Conservation (phyloP, 2,329 filamentous ascomycete genomes). For the Ophiostoma quercus region DNA sequence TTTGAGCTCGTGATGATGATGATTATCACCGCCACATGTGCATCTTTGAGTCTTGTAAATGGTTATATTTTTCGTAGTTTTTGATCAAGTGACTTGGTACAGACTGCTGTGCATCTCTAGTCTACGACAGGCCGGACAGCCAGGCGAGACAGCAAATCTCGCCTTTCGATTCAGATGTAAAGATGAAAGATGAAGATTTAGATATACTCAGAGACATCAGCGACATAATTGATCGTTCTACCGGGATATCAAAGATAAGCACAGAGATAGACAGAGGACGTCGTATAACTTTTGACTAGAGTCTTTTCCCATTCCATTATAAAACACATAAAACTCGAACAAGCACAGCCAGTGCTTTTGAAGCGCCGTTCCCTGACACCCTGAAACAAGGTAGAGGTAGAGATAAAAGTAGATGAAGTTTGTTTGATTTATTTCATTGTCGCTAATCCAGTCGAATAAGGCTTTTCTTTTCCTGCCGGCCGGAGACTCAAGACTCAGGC, state of each 20-base stretch:
- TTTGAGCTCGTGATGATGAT: not conserved
- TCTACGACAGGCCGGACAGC: too few species aligned
- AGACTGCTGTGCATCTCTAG: too few species aligned
- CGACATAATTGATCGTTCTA: slow-evolving; percentile 18
- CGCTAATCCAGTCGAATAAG: not conserved
- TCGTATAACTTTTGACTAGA: not conserved
- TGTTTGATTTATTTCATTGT: not conserved
- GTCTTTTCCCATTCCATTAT: slow-evolving; percentile 12
- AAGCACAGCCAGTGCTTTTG: slow-evolving; percentile 2
- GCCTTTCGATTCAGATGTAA: too few species aligned
- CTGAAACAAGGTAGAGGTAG: not conserved
- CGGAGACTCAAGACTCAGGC: not conserved
- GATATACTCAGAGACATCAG: not conserved
- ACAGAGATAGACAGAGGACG: too few species aligned
- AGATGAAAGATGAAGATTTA: too few species aligned
- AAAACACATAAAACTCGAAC: slow-evolving; percentile 11
- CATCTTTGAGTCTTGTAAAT: not conserved
- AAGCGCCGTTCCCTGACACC: slow-evolving; percentile 4
- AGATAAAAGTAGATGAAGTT: not conserved
- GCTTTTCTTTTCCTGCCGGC: not conserved
- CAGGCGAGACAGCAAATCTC: too few species aligned
- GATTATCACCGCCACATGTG: slow-evolving; percentile 1
- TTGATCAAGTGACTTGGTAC: too few species aligned
- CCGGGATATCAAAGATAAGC: not conserved
- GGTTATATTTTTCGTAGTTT: not conserved